Evolutionary conservation across 148 eudicot genomes (phyloP).

Genomic region (Rhododendron ferrugineum): DNA sequence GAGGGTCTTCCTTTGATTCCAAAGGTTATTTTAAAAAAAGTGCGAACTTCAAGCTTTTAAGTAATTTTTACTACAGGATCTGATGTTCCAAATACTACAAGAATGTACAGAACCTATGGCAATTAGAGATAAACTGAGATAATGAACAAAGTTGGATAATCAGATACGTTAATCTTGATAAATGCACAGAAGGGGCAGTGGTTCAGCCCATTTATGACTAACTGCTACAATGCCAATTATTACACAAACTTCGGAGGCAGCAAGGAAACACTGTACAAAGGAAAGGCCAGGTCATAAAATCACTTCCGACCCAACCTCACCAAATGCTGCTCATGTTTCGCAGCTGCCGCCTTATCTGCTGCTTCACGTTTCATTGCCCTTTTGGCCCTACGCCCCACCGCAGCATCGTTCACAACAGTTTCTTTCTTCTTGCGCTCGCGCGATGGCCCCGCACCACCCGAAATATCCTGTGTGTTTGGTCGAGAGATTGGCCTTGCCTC

Average conservation of each 20-base stretch:
- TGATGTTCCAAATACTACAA: neutral
- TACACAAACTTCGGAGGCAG: neutral
- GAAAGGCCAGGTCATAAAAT: neutral
- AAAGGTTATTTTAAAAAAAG: neutral
- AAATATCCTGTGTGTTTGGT: slow-evolving; percentile 29
- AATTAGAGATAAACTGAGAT: neutral
- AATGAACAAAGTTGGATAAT: neutral
- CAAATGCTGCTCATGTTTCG: slow-evolving; percentile 70
- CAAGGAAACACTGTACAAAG: slow-evolving; percentile 7
- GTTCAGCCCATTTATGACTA: slow-evolving; percentile 1
- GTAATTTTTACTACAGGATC: neutral
- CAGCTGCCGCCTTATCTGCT: slow-evolving; percentile 83
- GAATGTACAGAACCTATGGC: neutral
- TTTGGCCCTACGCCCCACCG: slow-evolving; percentile 76
- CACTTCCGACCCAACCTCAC: slow-evolving; percentile 61
- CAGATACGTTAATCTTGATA: neutral
- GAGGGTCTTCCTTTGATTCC: neutral
- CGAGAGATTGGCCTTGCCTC: slow-evolving; percentile 68
- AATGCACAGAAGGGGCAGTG: neutral
- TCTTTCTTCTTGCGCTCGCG: slow-evolving; percentile 68
- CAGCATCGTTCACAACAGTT: slow-evolving; percentile 27
- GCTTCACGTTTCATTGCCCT: slow-evolving; percentile 92
- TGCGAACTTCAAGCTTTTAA: neutral
- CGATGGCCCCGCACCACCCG: slow-evolving; percentile 44
- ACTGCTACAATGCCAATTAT: slow-evolving; percentile 4